These are phyloP conservation scores for Tolypocladium guangdongense DNA, from an alignment of 2,329 filamentous ascomycete genomes.

Conservation along the genomic window DNA sequence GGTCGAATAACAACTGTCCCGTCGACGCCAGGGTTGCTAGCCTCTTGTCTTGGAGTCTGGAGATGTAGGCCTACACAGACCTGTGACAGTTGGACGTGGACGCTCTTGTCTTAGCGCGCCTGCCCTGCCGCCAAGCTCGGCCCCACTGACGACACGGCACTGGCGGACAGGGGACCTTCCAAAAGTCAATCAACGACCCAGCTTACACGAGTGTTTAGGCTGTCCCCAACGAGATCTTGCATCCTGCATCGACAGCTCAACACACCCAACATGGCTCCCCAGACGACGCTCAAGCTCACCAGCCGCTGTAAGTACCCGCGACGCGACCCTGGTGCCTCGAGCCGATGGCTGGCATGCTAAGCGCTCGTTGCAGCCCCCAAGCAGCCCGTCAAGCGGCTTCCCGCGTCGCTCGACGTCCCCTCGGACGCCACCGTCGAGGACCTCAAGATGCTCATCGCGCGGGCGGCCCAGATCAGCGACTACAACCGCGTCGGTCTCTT, in stretches of 20 bases:
- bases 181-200: too few relatives aligned
- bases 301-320: conserved; percentile 12
- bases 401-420: conserved; percentile 36
- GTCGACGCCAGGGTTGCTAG: neutral
- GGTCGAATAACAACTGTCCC: neutral
- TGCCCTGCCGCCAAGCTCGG: too few relatives aligned
- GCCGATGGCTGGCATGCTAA: neutral
- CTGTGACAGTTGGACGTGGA: too few relatives aligned
- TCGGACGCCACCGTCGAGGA: conserved; percentile 46
- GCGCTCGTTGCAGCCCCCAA: conserved; percentile 26
- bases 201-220: too few relatives aligned
- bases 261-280: conserved; percentile 15
- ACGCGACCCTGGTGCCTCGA: neutral
- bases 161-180: too few relatives aligned
- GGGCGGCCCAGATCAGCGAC: conserved; percentile 39
- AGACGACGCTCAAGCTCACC: conserved; percentile 30
- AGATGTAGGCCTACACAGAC: too few relatives aligned
- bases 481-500: conserved; percentile 53
- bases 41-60: too few relatives aligned
- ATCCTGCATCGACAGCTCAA: conserved; percentile 1
- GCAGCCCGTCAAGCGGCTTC: conserved; percentile 44
- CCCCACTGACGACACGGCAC: too few relatives aligned
- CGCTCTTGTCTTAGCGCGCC: too few relatives aligned
- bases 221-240: neutral
- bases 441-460: conserved; percentile 45